phyloP scores from a whole-genome alignment of 1,284 basidiomycete genomes.

The Melampsora allii-populina region DNA sequence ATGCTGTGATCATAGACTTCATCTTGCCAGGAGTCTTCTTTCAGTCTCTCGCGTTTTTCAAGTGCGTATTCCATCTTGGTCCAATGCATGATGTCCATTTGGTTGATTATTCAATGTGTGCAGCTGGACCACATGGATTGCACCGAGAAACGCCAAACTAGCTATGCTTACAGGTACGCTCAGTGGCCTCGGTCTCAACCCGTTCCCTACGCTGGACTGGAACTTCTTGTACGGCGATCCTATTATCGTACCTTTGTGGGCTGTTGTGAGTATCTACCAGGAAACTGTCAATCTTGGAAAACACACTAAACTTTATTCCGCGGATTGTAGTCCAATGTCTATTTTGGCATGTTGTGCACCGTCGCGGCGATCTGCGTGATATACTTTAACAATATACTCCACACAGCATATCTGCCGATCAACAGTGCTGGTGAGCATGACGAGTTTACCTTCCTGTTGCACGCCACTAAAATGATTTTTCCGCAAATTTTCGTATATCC shows the following conservation, averaged over 20 bases:
- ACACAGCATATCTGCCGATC: conserved; percentile 46
- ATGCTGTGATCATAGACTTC: conserved; percentile 1
- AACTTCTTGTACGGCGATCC: conserved; percentile 50
- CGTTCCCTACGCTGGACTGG: conserved; percentile 57
- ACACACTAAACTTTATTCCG: no score
- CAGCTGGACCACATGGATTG: conserved; percentile 40
- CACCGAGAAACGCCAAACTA: conserved; percentile 41
- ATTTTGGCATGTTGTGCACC: conserved; percentile 12
- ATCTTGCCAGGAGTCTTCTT: conserved; percentile 3
- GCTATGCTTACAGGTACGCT: conserved; percentile 45
- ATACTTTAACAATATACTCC: conserved; percentile 20
- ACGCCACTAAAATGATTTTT: no score
- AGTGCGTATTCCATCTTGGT: neutral
- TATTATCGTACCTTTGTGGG: conserved; percentile 51
- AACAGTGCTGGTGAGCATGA: conserved; percentile 42
- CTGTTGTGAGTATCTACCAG: conserved; percentile 47
- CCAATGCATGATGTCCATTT: no score
- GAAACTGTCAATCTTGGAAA: conserved; percentile 43
- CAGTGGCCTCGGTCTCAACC: conserved; percentile 53
- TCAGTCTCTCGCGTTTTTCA: neutral
- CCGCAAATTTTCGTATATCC: no score
- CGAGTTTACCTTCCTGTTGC: no score
- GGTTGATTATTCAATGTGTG: neutral
- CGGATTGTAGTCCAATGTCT: conserved; percentile 11
- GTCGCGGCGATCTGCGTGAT: conserved; percentile 14